Evolutionary conservation across 2,329 filamentous ascomycete species (phyloP).

Genomic region (Didymella segeticola): DNA sequence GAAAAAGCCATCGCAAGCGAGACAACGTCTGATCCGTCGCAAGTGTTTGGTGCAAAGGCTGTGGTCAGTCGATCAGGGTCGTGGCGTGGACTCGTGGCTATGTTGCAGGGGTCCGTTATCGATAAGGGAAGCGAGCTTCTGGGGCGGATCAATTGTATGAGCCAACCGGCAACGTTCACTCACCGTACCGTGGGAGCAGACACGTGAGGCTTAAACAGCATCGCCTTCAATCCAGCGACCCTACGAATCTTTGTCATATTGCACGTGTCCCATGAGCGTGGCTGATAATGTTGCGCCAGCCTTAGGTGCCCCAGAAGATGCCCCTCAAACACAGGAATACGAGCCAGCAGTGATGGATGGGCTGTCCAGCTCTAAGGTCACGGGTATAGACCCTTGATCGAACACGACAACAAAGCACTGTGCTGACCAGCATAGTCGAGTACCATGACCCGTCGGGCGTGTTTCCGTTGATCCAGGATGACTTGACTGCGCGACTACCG

Average conservation of each 20-base stretch:
- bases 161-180: conserved; percentile 31
- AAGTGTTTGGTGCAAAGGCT: neutral
- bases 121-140: conserved; percentile 19
- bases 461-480: conserved; percentile 80
- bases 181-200: conserved; percentile 22
- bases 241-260: neutral
- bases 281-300: conserved; percentile 48
- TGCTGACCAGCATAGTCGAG: conserved; percentile 70
- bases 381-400: conserved; percentile 47
- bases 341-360: conserved; percentile 49
- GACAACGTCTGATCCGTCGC: neutral
- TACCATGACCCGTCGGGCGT: conserved; percentile 93
- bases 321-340: conserved; percentile 35
- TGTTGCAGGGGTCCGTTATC: conserved; percentile 7
- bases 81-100: too few species aligned
- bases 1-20: neutral
- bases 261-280: conserved; percentile 42
- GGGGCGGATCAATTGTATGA: conserved; percentile 12
- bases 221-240: conserved; percentile 1
- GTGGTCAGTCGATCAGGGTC: conserved; percentile 7
- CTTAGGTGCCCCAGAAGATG: conserved; percentile 47
- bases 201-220: conserved; percentile 31
- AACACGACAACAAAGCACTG: neutral
- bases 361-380: conserved; percentile 58
- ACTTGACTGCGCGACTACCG: conserved; percentile 79